Conservation (phyloP, 306 rosid genomes). For the Herpetospermum pedunculosum region DNA sequence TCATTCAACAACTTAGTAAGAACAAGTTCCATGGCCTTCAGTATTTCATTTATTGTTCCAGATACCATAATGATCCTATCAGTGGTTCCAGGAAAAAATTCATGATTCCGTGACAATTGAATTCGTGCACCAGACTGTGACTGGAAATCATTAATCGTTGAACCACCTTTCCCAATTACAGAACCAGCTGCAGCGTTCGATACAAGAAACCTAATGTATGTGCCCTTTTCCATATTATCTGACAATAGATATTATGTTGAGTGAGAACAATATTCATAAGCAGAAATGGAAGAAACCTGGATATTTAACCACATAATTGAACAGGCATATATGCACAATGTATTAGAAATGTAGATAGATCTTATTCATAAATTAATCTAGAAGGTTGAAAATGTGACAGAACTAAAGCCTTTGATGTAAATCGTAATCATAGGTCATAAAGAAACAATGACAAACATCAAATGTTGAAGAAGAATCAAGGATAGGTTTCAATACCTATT, state of each 20-base stretch:
- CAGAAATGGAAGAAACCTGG: background rate
- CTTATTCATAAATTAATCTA: background rate
- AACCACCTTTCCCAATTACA: constrained; percentile 99
- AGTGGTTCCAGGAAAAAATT: constrained; percentile 97
- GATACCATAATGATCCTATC: constrained; percentile 97
- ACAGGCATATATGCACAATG: background rate
- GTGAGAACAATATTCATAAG: constrained; percentile 3
- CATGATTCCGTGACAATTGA: constrained; percentile 90
- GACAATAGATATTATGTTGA: constrained; percentile 20
- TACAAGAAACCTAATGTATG: constrained; percentile 86
- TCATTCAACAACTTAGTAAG: constrained; percentile 86
- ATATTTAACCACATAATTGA: constrained; percentile 10
- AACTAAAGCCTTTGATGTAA: background rate
- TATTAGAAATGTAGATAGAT: background rate
- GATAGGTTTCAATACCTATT: background rate
- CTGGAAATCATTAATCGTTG: constrained; percentile 98
- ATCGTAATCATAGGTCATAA: background rate
- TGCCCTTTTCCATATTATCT: constrained; percentile 76
- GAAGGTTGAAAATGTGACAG: background rate
- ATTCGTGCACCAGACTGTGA: constrained; percentile 98
- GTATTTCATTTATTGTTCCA: constrained; percentile 63
- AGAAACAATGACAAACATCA: background rate
- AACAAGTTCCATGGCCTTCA: constrained; percentile 80
- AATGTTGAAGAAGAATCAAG: background rate
- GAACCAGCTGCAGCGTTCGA: constrained; percentile 99